Evolutionary conservation across 345 rosid species (phyloP).

Genomic region (Brassica nigra): DNA sequence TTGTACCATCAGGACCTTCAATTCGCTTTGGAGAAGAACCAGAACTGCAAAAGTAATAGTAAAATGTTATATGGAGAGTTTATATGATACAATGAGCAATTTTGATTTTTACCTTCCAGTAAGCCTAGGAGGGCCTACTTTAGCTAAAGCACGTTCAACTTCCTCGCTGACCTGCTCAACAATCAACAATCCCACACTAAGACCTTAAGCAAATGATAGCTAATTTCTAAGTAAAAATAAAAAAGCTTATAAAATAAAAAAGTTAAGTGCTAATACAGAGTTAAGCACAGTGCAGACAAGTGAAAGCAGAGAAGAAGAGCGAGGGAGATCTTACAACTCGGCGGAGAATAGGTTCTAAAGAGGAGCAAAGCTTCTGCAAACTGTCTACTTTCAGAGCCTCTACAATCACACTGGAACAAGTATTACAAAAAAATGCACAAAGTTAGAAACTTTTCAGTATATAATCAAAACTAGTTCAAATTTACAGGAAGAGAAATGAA

Average conservation of each 20-base stretch:
- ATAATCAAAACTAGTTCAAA: background rate
- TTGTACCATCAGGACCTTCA: background rate
- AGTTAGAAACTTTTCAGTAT: constrained; percentile 16
- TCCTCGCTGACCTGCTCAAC: constrained; percentile 93
- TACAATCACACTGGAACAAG: constrained; percentile 67
- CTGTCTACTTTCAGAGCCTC: constrained; percentile 98
- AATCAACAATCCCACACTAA: constrained; percentile 1
- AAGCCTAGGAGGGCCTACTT: constrained; percentile 84
- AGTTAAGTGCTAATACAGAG: background rate
- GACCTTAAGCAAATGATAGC: background rate
- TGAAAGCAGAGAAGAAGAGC: constrained; percentile 2
- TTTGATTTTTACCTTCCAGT: constrained; percentile 59
- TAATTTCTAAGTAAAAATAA: background rate
- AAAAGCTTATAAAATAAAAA: background rate
- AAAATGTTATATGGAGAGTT: background rate
- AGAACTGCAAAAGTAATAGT: constrained; percentile 26
- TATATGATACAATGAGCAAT: background rate
- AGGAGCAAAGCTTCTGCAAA: constrained; percentile 95
- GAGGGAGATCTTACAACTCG: constrained; percentile 70
- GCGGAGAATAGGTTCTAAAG: constrained; percentile 95
- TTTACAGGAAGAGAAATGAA: background rate
- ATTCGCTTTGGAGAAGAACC: constrained; percentile 79
- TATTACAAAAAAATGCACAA: background rate
- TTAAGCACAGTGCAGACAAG: background rate
- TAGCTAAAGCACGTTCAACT: constrained; percentile 97